Evolutionary conservation across 2,329 filamentous ascomycete genomes (phyloP).

Genomic region (Ophiocordyceps australis): DNA sequence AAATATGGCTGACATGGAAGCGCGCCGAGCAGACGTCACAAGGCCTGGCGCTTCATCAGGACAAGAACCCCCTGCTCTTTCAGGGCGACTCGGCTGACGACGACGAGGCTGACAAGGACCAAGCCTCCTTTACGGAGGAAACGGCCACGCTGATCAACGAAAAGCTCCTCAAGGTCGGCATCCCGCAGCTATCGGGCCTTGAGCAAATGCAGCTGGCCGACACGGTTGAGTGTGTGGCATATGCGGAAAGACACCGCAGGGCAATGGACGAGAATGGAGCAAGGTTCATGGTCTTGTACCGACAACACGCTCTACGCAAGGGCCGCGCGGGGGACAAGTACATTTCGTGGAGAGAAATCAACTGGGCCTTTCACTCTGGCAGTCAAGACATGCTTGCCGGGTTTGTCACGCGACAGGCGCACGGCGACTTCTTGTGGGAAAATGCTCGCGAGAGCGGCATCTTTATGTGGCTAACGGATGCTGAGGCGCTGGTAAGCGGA

Average conservation of each 20-base stretch:
- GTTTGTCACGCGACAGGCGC: conserved; percentile 63
- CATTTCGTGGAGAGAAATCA: conserved; percentile 64
- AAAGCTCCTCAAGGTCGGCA: conserved; percentile 52
- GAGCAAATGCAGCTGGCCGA: conserved; percentile 77
- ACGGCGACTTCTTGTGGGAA: conserved; percentile 67
- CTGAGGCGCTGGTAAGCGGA: conserved; percentile 49
- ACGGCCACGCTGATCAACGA: conserved; percentile 56
- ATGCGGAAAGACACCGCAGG: conserved; percentile 70
- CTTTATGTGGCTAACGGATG: conserved; percentile 86
- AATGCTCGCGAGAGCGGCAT: conserved; percentile 73
- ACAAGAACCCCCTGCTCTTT: too few relatives aligned
- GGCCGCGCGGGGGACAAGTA: conserved; percentile 43
- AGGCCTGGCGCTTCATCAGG: too few relatives aligned
- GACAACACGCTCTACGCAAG: conserved; percentile 58
- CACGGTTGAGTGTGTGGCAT: conserved; percentile 67
- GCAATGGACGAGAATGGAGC: conserved; percentile 85
- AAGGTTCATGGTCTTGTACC: conserved; percentile 74
- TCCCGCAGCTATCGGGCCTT: conserved; percentile 65
- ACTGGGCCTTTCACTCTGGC: conserved; percentile 68
- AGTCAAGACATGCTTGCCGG: conserved; percentile 84
- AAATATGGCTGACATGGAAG: neutral
- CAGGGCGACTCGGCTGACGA: conserved; percentile 19
- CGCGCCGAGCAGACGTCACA: too few relatives aligned
- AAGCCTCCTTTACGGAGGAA: conserved; percentile 52
- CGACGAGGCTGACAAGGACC: conserved; percentile 37